phyloP scores from a whole-genome alignment of 106 monocot genomes.

The Dendrobium nobile region DNA sequence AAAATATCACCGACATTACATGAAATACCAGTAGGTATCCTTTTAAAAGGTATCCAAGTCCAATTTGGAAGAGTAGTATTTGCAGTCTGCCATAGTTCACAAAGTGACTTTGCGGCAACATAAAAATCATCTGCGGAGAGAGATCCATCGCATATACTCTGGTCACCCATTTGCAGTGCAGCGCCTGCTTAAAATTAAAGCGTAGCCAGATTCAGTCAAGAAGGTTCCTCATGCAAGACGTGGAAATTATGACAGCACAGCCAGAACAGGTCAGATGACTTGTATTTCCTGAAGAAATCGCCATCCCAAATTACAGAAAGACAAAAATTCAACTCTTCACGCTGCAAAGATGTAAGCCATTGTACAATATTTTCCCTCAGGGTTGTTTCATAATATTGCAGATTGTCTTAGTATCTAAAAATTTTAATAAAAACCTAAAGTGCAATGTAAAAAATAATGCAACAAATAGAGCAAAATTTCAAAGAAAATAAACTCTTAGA shows the following conservation, averaged over 20 bases:
- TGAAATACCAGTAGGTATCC: slow-evolving; percentile 6
- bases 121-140: slow-evolving; percentile 34
- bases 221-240: neutral
- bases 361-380: no score
- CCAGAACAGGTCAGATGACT: no score
- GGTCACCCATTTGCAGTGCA: slow-evolving; percentile 7
- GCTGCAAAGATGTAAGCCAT: no score
- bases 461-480: neutral
- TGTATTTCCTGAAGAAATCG: no score
- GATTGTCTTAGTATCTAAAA: no score
- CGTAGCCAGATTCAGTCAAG: neutral
- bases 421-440: neutral
- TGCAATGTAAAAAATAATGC: neutral
- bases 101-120: slow-evolving; percentile 29
- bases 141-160: slow-evolving; percentile 28
- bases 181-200: neutral
- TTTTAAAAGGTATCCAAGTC: slow-evolving; percentile 42
- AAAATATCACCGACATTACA: slow-evolving; percentile 23
- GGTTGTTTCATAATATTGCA: no score
- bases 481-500: neutral
- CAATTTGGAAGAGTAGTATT: slow-evolving; percentile 43
- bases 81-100: slow-evolving; percentile 53
- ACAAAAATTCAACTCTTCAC: no score
- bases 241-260: neutral
- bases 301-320: no score